These are phyloP conservation scores for Vanderwaltozyma verrucispora DNA, from an alignment of 805 yeast genomes.

Conservation along the genomic window DNA sequence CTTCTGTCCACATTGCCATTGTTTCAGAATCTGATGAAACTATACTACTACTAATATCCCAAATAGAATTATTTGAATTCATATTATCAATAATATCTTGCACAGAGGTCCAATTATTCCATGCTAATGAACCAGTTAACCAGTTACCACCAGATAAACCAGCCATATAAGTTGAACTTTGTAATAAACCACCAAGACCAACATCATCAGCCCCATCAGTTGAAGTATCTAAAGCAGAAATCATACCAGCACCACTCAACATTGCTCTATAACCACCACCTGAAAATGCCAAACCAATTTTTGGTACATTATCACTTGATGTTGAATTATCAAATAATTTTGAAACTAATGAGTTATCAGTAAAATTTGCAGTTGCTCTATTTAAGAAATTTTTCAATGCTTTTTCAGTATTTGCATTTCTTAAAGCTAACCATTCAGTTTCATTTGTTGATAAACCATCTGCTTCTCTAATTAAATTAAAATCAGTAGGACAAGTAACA, in stretches of 20 bases:
- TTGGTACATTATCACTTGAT: constrained; percentile 15
- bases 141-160: constrained; percentile 85
- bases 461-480: constrained; percentile 40
- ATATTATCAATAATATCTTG: constrained; percentile 42
- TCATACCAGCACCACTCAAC: constrained; percentile 75
- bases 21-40: constrained; percentile 44
- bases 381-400: constrained; percentile 29
- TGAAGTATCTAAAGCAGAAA: constrained; percentile 70
- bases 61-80: constrained; percentile 34
- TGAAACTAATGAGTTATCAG: constrained; percentile 8
- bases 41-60: constrained; percentile 62
- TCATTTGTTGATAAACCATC: constrained; percentile 37
- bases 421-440: constrained; percentile 39
- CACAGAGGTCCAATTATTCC: constrained; percentile 66
- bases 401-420: constrained; percentile 37
- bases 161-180: constrained; percentile 57
- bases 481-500: constrained; percentile 41
- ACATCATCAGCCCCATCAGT: constrained; percentile 43
- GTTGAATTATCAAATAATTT: constrained; percentile 3
- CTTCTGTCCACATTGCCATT: constrained; percentile 41
- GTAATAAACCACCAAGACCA: constrained; percentile 67
- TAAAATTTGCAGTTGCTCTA: constrained; percentile 16
- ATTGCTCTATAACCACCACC: constrained; percentile 93
- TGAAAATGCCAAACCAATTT: constrained; percentile 52
- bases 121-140: constrained; percentile 60